Evolutionary conservation across 2,329 filamentous ascomycete species (phyloP).

Genomic region (Aspergillus persii): DNA sequence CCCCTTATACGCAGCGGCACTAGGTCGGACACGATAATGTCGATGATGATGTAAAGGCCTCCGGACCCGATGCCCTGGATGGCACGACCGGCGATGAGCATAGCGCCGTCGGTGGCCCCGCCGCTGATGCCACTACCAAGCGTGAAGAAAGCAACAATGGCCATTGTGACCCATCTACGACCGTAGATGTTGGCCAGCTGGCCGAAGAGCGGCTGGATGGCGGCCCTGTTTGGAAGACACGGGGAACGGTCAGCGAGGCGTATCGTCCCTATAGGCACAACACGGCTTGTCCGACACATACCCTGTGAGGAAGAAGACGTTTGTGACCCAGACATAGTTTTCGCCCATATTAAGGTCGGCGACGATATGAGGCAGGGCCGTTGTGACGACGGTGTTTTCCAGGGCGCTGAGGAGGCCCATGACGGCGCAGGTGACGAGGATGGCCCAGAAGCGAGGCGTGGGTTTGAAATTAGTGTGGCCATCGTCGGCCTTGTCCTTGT

Average conservation of each 20-base stretch:
- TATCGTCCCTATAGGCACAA: too few relatives aligned
- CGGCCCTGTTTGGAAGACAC: too few relatives aligned
- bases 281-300: too few relatives aligned
- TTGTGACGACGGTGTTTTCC: slow-evolving; percentile 40
- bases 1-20: slow-evolving; percentile 30
- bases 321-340: slow-evolving; percentile 33
- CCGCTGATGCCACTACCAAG: slow-evolving; percentile 40
- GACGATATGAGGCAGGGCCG: slow-evolving; percentile 40
- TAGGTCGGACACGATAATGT: slow-evolving; percentile 42
- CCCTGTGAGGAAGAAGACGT: neutral
- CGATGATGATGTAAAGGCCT: slow-evolving; percentile 38
- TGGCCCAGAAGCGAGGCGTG: too few relatives aligned
- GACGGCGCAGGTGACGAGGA: slow-evolving; percentile 9
- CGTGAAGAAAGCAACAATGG: slow-evolving; percentile 42
- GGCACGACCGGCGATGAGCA: slow-evolving; percentile 26
- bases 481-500: too few relatives aligned
- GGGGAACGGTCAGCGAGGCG: too few relatives aligned
- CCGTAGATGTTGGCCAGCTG: slow-evolving; percentile 34
- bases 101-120: slow-evolving; percentile 28
- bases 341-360: slow-evolving; percentile 26
- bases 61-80: slow-evolving; percentile 47
- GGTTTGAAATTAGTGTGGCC: too few relatives aligned
- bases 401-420: slow-evolving; percentile 31
- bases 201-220: slow-evolving; percentile 6
- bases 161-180: slow-evolving; percentile 40